These are phyloP conservation scores for Eutrema yunnanense DNA, from an alignment of 345 rosid genomes.

Conservation along the genomic window DNA sequence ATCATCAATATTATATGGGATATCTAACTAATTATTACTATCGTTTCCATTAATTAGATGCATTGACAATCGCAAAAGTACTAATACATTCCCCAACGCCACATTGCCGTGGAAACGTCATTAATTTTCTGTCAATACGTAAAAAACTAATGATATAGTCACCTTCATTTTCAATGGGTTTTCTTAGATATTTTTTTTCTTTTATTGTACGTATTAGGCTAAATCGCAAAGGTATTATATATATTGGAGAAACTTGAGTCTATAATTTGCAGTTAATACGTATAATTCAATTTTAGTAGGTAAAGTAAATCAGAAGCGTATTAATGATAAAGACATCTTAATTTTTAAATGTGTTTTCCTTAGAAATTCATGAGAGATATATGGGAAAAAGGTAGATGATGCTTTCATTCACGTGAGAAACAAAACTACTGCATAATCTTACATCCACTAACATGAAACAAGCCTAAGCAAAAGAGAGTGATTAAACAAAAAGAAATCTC, in stretches of 20 bases:
- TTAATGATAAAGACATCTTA: neutral
- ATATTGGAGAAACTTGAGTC: neutral
- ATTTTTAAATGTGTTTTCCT: neutral
- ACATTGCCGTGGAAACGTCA: neutral
- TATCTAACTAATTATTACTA: neutral
- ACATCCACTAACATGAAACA: constrained; percentile 9
- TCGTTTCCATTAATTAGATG: constrained; percentile 2
- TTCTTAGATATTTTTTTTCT: too few species aligned
- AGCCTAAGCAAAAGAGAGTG: neutral
- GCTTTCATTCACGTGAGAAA: neutral
- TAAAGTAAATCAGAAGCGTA: neutral
- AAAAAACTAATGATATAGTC: neutral
- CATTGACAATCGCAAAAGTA: neutral
- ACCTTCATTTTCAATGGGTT: neutral
- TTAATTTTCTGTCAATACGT: neutral
- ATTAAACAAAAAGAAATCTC: neutral
- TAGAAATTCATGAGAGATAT: neutral
- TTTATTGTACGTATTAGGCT: too few species aligned
- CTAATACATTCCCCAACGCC: constrained; percentile 8
- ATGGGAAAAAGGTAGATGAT: neutral
- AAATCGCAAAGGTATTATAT: neutral
- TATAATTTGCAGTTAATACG: neutral
- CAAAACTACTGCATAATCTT: constrained; percentile 8
- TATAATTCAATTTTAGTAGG: neutral
- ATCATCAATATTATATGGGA: neutral